Conservation (phyloP, 345 rosid genomes). For the rapeseed (Brassica napus) region DNA sequence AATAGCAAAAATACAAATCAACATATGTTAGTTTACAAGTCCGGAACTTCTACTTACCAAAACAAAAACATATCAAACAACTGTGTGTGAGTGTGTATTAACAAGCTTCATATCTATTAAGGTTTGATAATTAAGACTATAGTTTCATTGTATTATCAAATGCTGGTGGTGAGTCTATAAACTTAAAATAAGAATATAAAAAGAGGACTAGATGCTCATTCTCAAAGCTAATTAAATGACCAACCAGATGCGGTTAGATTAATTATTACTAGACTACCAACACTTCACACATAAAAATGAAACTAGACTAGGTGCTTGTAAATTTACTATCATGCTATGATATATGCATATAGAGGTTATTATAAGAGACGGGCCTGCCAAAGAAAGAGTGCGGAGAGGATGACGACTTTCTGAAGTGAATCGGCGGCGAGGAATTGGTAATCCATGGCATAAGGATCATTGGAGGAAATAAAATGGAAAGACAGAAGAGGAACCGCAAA, state of each 20-base stretch:
- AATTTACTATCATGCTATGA: neutral
- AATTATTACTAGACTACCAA: neutral
- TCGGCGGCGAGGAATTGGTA: constrained; percentile 86
- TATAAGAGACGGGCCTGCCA: constrained; percentile 52
- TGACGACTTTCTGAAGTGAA: constrained; percentile 70
- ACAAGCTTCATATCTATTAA: no score
- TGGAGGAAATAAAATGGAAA: constrained; percentile 80
- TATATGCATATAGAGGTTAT: neutral
- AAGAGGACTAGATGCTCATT: no score
- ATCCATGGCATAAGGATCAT: constrained; percentile 75
- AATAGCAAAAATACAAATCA: neutral
- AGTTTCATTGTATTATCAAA: no score
- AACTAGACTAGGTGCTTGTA: neutral
- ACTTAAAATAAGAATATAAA: no score
- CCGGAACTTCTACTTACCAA: neutral
- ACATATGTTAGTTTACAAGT: neutral
- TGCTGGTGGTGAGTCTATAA: no score
- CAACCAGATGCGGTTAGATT: no score
- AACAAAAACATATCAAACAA: no score
- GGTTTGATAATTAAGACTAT: no score
- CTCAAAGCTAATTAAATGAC: no score
- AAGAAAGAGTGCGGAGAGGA: constrained; percentile 63
- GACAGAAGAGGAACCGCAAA: constrained; percentile 85
- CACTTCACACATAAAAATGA: neutral
- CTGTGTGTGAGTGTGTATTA: no score